These are phyloP conservation scores for Penicillium longicatenatum DNA, from an alignment of 495 filamentous ascomycete species.

Conservation along the genomic window DNA sequence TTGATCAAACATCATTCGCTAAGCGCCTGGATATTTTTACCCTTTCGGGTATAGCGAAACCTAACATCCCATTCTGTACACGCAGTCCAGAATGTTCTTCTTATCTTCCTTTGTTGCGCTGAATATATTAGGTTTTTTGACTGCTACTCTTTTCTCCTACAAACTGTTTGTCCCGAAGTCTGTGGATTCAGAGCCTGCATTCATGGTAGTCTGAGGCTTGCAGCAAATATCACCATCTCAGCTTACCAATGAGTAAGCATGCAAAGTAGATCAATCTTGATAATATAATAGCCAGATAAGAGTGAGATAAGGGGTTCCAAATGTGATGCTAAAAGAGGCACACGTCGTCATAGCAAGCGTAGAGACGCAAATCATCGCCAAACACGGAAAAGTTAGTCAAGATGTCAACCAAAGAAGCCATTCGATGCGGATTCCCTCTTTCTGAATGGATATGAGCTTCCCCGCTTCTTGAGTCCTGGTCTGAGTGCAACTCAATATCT, in stretches of 20 bases:
- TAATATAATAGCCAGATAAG: background rate
- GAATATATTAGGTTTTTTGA: background rate
- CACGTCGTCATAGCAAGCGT: slow-evolving; percentile 3
- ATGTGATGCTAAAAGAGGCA: background rate
- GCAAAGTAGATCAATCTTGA: background rate
- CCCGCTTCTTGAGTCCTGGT: slow-evolving; percentile 21
- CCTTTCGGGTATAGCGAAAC: slow-evolving; percentile 30
- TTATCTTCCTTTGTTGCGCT: background rate
- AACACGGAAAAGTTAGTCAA: slow-evolving; percentile 32
- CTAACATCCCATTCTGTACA: slow-evolving; percentile 32
- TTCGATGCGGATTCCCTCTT: slow-evolving; percentile 16
- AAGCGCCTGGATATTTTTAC: slow-evolving; percentile 39
- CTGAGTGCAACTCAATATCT: slow-evolving; percentile 13
- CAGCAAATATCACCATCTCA: background rate
- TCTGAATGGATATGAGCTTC: slow-evolving; percentile 16
- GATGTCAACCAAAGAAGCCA: slow-evolving; percentile 19
- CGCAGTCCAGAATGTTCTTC: slow-evolving; percentile 18
- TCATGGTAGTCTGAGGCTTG: background rate
- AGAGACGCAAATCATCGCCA: slow-evolving; percentile 27
- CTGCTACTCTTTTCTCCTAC: background rate
- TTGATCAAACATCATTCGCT: background rate
- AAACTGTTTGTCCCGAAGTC: background rate
- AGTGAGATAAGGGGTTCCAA: background rate
- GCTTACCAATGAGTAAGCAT: background rate
- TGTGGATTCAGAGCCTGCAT: background rate